These are phyloP conservation scores for Escallonia herrerae DNA, from an alignment of 129 eudicot species.

Conservation along the genomic window DNA sequence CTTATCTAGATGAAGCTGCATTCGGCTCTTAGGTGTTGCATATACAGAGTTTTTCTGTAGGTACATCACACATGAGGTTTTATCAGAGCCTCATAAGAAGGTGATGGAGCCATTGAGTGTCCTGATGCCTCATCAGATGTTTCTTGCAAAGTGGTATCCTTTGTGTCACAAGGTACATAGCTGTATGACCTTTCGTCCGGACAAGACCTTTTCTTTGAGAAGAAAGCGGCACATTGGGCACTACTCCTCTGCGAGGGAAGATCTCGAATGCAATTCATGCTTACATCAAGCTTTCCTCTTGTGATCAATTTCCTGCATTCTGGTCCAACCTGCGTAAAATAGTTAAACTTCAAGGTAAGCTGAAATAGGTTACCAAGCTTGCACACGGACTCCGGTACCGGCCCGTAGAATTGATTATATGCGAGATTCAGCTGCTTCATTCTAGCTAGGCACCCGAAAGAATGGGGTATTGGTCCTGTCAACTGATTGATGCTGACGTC, in stretches of 20 bases:
- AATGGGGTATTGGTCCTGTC: constrained; percentile 36
- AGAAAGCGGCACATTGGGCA: constrained; percentile 20
- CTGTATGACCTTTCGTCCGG: constrained; percentile 1
- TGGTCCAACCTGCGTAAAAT: constrained; percentile 33
- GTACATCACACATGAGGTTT: neutral
- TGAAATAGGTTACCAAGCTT: neutral
- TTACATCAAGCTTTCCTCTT: constrained; percentile 12
- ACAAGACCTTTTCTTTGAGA: constrained; percentile 9
- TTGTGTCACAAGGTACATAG: constrained; percentile 13
- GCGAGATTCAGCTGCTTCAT: constrained; percentile 21
- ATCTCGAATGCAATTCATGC: constrained; percentile 32
- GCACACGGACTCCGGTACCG: constrained; percentile 36
- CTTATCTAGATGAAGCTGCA: no score
- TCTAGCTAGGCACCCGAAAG: constrained; percentile 26
- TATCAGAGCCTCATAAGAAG: constrained; percentile 25
- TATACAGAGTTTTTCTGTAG: no score
- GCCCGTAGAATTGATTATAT: constrained; percentile 20
- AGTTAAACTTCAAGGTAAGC: constrained; percentile 20
- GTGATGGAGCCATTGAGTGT: constrained; percentile 15
- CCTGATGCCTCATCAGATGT: neutral
- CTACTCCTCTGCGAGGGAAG: constrained; percentile 24
- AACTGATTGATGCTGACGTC: constrained; percentile 27
- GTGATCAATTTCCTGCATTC: constrained; percentile 30
- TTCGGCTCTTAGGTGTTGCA: no score
- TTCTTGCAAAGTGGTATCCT: neutral